Evolutionary conservation across 805 yeast species (phyloP).

Genomic region (Tetrapisispora fleetii): DNA sequence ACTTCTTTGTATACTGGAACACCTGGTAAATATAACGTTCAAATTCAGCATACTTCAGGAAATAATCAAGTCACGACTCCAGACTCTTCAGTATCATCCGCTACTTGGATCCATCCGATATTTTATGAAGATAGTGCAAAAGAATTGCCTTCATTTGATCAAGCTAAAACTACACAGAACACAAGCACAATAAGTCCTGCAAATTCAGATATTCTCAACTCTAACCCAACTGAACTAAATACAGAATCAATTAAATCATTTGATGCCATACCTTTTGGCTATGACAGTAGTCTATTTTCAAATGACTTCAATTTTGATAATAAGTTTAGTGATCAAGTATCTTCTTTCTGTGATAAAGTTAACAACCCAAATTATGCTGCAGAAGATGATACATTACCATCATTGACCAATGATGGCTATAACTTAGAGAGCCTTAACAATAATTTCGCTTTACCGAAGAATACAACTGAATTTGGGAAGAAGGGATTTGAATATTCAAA

Average conservation of each 20-base stretch:
- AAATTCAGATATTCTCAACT: background rate
- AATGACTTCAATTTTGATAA: conserved; percentile 26
- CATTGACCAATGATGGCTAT: background rate
- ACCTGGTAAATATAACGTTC: conserved; percentile 1
- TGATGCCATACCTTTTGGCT: background rate
- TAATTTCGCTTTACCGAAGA: background rate
- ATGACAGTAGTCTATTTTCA: conserved; percentile 11
- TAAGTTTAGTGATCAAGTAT: conserved; percentile 58
- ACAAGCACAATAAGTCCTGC: background rate
- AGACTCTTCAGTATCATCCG: conserved; percentile 5
- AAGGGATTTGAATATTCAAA: background rate
- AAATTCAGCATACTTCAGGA: background rate
- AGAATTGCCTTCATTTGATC: conserved; percentile 10
- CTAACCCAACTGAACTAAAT: background rate
- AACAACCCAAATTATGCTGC: conserved; percentile 51
- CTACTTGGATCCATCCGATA: conserved; percentile 15
- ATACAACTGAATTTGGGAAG: conserved; percentile 1
- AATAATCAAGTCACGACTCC: conserved; percentile 3
- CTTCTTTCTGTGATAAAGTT: conserved; percentile 66
- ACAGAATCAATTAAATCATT: background rate
- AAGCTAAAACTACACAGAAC: background rate
- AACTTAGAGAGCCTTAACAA: background rate
- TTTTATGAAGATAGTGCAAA: conserved; percentile 13
- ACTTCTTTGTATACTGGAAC: background rate
- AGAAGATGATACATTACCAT: background rate